Conservation (phyloP, 1,284 basidiomycete genomes). For the Stygiomarasmius scandens region DNA sequence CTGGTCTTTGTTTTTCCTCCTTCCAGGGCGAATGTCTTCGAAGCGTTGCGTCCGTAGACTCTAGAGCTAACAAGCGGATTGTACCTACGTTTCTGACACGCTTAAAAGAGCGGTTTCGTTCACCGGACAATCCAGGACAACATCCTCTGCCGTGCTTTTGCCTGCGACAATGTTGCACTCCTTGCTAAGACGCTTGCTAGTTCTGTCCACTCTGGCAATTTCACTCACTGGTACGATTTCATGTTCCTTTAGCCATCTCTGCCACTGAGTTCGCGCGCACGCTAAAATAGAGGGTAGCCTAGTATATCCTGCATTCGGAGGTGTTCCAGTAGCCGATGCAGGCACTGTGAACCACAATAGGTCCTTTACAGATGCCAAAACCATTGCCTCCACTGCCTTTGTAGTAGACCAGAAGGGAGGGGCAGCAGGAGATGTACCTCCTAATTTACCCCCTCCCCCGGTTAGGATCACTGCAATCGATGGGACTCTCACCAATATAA, state of each 20-base stretch:
- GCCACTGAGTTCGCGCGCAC: background rate
- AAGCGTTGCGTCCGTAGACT: no score
- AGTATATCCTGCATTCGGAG: conserved; percentile 20
- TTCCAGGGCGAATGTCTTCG: no score
- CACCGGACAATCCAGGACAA: background rate
- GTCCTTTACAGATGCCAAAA: conserved; percentile 32
- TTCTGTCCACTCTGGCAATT: background rate
- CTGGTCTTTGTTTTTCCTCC: no score
- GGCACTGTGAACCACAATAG: conserved; percentile 9
- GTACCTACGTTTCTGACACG: no score
- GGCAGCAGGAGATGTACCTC: conserved; percentile 29
- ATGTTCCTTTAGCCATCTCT: background rate
- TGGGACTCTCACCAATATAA: conserved; percentile 34
- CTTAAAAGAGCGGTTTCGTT: no score
- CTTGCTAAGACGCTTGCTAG: background rate
- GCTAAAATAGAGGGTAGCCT: background rate
- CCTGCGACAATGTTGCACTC: no score
- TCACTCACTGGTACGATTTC: background rate
- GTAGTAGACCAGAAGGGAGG: conserved; percentile 42
- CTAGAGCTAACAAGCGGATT: no score
- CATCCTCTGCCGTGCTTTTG: no score
- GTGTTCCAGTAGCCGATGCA: conserved; percentile 11
- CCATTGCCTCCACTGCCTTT: conserved; percentile 35
- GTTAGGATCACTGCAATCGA: conserved; percentile 44
- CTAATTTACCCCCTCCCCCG: conserved; percentile 35